Conservation (phyloP, 1,284 basidiomycete species). For the Tilletia walkeri region DNA sequence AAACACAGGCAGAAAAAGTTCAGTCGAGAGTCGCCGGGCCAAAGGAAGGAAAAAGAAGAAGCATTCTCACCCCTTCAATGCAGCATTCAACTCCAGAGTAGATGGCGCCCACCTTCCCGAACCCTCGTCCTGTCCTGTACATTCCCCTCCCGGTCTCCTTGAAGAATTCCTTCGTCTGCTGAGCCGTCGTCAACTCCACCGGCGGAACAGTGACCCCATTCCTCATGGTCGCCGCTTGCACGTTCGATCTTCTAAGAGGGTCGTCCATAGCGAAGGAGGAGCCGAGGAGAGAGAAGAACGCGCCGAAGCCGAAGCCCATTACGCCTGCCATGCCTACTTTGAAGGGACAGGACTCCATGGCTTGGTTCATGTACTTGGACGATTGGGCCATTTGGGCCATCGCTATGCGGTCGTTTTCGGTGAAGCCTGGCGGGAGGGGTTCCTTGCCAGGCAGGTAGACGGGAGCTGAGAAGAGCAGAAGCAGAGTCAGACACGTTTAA, state of each 20-base stretch:
- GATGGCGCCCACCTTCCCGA: constrained; percentile 89
- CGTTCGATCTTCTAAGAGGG: constrained; percentile 60
- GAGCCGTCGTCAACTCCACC: constrained; percentile 52
- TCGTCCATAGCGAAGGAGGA: constrained; percentile 93
- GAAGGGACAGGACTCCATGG: constrained; percentile 78
- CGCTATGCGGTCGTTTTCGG: constrained; percentile 73
- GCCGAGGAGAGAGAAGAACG: constrained; percentile 94
- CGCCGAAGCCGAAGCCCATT: constrained; percentile 83
- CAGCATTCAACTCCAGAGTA: constrained; percentile 93
- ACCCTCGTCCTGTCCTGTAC: constrained; percentile 85
- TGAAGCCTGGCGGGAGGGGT: constrained; percentile 72
- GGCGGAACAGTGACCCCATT: constrained; percentile 20
- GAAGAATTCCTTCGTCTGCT: constrained; percentile 82
- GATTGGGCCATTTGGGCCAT: constrained; percentile 72
- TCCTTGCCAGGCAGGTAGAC: constrained; percentile 57
- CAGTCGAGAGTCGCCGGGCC: too few relatives aligned
- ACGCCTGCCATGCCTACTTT: constrained; percentile 75
- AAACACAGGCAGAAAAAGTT: too few relatives aligned
- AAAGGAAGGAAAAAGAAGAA: neutral
- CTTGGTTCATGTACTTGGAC: constrained; percentile 68
- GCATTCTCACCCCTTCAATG: constrained; percentile 81
- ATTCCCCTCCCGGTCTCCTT: constrained; percentile 92
- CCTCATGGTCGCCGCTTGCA: constrained; percentile 23
- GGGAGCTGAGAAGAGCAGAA: neutral
- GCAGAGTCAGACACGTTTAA: neutral